Evolutionary conservation across 495 filamentous ascomycete species (phyloP).

Genomic region (Tuber magnatum): DNA sequence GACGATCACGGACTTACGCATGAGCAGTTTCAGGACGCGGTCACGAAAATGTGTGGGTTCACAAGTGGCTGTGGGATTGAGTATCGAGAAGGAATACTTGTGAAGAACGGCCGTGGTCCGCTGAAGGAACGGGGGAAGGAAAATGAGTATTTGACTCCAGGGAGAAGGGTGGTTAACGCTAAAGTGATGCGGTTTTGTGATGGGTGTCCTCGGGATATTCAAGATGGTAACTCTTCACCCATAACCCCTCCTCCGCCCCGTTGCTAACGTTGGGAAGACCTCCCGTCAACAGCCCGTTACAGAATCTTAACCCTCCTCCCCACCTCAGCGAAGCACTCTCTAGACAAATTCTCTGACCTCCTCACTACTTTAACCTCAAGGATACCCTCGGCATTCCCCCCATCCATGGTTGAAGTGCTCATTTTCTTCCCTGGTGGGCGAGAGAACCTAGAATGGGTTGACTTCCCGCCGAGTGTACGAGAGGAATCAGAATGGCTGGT

Average conservation of each 20-base stretch:
- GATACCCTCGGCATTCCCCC: constrained; percentile 22
- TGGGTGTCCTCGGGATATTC: constrained; percentile 45
- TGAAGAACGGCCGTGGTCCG: not conserved
- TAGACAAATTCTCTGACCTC: constrained; percentile 34
- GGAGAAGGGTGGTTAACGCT: constrained; percentile 39
- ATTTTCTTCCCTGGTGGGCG: constrained; percentile 31
- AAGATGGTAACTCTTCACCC: constrained; percentile 45
- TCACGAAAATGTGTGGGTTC: constrained; percentile 38
- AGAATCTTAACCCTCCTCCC: constrained; percentile 47
- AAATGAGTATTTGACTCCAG: constrained; percentile 30
- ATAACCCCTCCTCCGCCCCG: not conserved
- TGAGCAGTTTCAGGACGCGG: constrained; percentile 40
- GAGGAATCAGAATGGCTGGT: constrained; percentile 36
- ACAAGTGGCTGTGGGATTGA: constrained; percentile 41
- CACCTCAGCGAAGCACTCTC: constrained; percentile 39
- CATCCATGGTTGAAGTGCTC: constrained; percentile 28
- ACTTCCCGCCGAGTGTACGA: constrained; percentile 32
- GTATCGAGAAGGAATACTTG: constrained; percentile 31
- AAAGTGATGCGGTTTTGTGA: constrained; percentile 47
- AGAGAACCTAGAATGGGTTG: constrained; percentile 33
- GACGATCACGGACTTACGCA: constrained; percentile 34
- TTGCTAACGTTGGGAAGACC: constrained; percentile 3
- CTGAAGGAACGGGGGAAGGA: not conserved
- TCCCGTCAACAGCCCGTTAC: constrained; percentile 46
- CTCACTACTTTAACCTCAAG: constrained; percentile 4